Evolutionary conservation across 306 rosid species (phyloP), one percentile per base, ranked within the genome.

Genomic region (Vicia villosa): DNA sequence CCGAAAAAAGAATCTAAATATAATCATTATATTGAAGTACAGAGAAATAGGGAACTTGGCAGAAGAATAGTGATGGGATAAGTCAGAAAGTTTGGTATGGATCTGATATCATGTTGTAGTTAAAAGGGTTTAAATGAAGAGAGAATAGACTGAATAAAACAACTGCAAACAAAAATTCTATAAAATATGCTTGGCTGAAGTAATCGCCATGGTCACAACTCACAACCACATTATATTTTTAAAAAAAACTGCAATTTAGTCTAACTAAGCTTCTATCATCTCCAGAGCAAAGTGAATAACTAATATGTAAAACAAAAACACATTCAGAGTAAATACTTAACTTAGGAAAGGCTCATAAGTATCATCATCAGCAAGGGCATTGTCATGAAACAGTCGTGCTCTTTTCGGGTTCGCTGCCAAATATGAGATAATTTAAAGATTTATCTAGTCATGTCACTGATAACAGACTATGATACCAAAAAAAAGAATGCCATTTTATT

Each of bases 331-430:
- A 74, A 69, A 74, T 49, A 81, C 86, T 80, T 73, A 94, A 86
- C 97, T 89, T 74, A 94, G 74, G 88, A 94, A 94, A 79, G 99
- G 92, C 69, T 91, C 97, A 24, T 91, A 89, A 60, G 94, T 80
- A 74, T 91, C 96, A 83, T 88, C 89, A 54, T 72, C 71, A 2
- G 86, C 88, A 81, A 91, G 91, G 59, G 89, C 60, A 60, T 76
- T 82, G 76, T 91, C 97, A 79, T 94, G 97, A 85, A 94, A 94
- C 71, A 91, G 73, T 74, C 86, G 87, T 55, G 97, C 95, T 75
- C 97, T 89, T 67, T 87, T 91, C 1, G 96, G 96, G 84, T 94
- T 94, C 32, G 89, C 99, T 94, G 83, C 72, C 45, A 75, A 71
- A 47, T 49, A 63, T 69, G 16, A 79, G 16, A 79, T 26, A 80